Evolutionary conservation across 305 asterid species (phyloP).

Genomic region (Rubia tinctorum): DNA sequence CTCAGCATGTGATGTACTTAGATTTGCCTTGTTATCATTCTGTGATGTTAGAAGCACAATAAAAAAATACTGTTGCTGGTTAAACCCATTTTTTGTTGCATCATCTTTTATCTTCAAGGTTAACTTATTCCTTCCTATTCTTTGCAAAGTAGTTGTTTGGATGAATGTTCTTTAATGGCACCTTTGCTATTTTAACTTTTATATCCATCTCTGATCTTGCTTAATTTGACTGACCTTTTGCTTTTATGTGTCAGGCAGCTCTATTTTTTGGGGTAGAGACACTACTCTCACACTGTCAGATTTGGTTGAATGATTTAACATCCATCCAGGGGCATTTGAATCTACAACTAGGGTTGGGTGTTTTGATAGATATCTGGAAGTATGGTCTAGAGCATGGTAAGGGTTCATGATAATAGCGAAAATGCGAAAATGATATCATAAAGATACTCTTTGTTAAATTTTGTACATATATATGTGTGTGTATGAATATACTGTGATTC

Average conservation of each 20-base stretch:
- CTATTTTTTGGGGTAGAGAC: constrained; percentile 83
- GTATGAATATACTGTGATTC: constrained; percentile 26
- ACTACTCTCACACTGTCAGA: constrained; percentile 55
- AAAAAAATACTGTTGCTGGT: background rate
- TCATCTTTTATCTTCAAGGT: background rate
- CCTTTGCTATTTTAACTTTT: background rate
- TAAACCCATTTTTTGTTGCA: background rate
- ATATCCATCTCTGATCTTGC: background rate
- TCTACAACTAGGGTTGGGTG: constrained; percentile 42
- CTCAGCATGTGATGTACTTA: background rate
- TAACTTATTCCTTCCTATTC: background rate
- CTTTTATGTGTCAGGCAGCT: constrained; percentile 53
- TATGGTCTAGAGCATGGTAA: constrained; percentile 68
- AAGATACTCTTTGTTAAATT: constrained; percentile 9
- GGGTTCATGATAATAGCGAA: constrained; percentile 21
- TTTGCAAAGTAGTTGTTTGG: background rate
- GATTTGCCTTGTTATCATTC: background rate
- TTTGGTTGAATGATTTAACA: constrained; percentile 64
- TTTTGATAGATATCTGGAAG: constrained; percentile 61
- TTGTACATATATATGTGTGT: constrained; percentile 17
- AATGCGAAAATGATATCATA: background rate
- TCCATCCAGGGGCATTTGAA: constrained; percentile 33
- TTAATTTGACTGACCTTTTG: constrained; percentile 10
- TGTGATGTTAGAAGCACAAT: background rate
- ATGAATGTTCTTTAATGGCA: background rate